Conservation (phyloP, 2,329 filamentous ascomycete genomes). For the Ophiostoma angusticollis region DNA sequence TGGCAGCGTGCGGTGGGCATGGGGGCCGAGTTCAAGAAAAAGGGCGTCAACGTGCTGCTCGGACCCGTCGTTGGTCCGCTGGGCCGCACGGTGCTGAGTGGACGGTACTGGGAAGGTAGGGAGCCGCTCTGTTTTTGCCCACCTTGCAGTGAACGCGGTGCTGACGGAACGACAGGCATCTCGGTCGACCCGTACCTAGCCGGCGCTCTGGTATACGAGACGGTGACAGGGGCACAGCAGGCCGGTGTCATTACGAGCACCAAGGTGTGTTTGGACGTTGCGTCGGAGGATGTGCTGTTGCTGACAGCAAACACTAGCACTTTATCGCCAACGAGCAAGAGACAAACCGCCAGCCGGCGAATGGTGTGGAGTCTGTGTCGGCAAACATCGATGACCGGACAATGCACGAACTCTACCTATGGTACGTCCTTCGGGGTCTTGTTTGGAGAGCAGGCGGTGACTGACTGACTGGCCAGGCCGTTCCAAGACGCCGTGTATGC, state of each 20-base stretch:
- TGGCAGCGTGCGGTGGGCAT: constrained; percentile 57
- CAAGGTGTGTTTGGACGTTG: constrained; percentile 25
- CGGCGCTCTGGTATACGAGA: constrained; percentile 31
- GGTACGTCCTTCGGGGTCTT: too few relatives aligned
- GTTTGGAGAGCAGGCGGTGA: constrained; percentile 11
- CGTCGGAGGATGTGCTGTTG: too few relatives aligned
- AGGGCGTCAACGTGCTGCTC: constrained; percentile 61
- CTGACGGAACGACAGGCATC: constrained; percentile 19
- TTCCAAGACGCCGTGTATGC: constrained; percentile 45
- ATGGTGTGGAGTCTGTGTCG: constrained; percentile 30
- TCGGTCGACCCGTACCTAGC: constrained; percentile 50
- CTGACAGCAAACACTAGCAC: constrained; percentile 48
- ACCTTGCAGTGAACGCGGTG: neutral
- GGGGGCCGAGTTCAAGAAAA: constrained; percentile 61
- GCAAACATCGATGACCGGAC: constrained; percentile 33
- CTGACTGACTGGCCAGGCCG: constrained; percentile 24
- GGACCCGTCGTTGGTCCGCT: constrained; percentile 62
- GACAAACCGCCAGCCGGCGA: constrained; percentile 41
- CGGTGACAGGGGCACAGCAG: constrained; percentile 56
- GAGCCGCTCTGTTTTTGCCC: neutral
- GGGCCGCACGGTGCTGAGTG: constrained; percentile 46
- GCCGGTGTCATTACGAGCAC: constrained; percentile 51
- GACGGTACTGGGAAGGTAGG: constrained; percentile 45
- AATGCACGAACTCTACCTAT: constrained; percentile 37
- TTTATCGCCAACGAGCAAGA: constrained; percentile 41